phyloP scores from a whole-genome alignment of 2,329 filamentous ascomycete species.

The Aspergillus costaricaensis region DNA sequence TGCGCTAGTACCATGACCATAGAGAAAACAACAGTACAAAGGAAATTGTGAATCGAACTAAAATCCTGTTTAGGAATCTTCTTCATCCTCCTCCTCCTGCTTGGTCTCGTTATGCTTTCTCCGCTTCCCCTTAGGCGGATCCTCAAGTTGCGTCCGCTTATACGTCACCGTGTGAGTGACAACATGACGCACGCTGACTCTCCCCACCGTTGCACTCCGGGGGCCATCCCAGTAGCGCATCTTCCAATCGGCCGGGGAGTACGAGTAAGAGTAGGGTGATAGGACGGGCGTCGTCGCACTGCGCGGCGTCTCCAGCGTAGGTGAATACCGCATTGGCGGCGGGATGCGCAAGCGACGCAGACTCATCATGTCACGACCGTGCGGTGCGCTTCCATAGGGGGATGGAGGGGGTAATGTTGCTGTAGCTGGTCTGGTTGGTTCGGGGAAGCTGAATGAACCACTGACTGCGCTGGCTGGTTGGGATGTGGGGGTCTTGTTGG shows the following conservation, averaged over 20 bases:
- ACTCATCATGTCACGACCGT: slow-evolving; percentile 56
- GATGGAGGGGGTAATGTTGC: slow-evolving; percentile 62
- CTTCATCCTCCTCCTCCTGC: not conserved
- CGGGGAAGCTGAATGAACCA: slow-evolving; percentile 52
- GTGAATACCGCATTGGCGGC: slow-evolving; percentile 69
- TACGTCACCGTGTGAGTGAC: slow-evolving; percentile 94
- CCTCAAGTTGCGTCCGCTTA: slow-evolving; percentile 73
- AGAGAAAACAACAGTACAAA: not conserved
- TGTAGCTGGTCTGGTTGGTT: slow-evolving; percentile 57
- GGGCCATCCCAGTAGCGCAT: slow-evolving; percentile 62
- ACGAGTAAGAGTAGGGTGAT: slow-evolving; percentile 63
- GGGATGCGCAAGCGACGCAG: slow-evolving; percentile 72
- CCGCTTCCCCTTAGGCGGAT: slow-evolving; percentile 89
- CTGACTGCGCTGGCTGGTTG: slow-evolving; percentile 44
- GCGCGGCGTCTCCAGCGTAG: slow-evolving; percentile 66
- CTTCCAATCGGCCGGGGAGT: slow-evolving; percentile 77
- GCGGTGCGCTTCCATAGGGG: slow-evolving; percentile 59
- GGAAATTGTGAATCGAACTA: too few species aligned
- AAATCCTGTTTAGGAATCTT: not conserved
- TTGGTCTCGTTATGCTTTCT: slow-evolving; percentile 58
- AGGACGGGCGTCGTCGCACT: slow-evolving; percentile 60
- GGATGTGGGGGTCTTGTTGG: slow-evolving; percentile 40
- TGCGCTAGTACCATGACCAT: slow-evolving; percentile 1
- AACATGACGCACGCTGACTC: slow-evolving; percentile 78
- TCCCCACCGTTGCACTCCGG: slow-evolving; percentile 60